Evolutionary conservation across 2,329 filamentous ascomycete genomes (phyloP), one percentile per base, ranked within the genome.

Genomic region (Calonectria hongkongensis): DNA sequence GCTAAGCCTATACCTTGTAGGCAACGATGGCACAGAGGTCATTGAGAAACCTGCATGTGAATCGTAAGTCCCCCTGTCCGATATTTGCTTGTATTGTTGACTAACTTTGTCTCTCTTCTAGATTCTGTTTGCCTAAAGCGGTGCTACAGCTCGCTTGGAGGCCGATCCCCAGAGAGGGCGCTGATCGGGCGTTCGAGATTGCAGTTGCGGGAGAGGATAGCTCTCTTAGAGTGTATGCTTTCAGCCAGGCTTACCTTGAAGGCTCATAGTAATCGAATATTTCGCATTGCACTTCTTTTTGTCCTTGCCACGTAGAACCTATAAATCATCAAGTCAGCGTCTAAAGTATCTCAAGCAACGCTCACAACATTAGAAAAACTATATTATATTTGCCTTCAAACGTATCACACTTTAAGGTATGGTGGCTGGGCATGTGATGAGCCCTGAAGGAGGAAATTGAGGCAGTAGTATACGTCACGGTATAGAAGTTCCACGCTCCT

Each of bases 101-200:
- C 41, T n/a, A 27, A 28, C 21, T 10, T 25, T 15, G 10, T 30
- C 5, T 47, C 58, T 13, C 68, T 12, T 36, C 33, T 36, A 84
- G 83, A 41, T 74, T 82, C 47, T 77, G 73, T 60, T 88, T 94
- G 1, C 92, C 92, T 28, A 94, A 90, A 80, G 84, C 92, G 2
- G 88, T 95, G 27, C 88, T 91, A 28, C 92, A 94, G 80, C 85
- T 96, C 43, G 88, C 92, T 9, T 96, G 94, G 94, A 88, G 91
- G 74, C 93, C 93, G 6, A 74, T 77, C 1, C 56, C 64, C 3
- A 72, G 73, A n/a, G 74, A 81, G 33, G 80, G 82, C 15, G 74
- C 81, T 21, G 81, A 79, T 50, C 72, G 74, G 25, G 63, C 73
- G 45, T 79, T 79, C 47, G 85, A 89, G 75, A 79, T 91, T 30